Evolutionary conservation across 495 filamentous ascomycete species (phyloP).

Genomic region (Halenospora varia): DNA sequence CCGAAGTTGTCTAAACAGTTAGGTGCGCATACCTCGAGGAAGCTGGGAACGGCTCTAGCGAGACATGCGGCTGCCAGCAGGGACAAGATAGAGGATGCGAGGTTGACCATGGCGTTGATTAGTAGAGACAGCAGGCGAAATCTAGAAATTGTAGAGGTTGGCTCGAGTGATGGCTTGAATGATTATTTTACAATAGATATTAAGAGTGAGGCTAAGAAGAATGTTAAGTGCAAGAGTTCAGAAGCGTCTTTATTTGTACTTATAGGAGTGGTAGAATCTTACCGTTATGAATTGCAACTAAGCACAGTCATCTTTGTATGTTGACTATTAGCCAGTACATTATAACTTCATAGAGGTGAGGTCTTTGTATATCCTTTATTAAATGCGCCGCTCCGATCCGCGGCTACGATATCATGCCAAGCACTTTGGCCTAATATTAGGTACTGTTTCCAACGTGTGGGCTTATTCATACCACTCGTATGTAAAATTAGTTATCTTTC

Average conservation of each 20-base stretch:
- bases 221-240: neutral
- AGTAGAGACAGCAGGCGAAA: neutral
- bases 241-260: neutral
- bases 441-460: too few species aligned
- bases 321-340: too few species aligned
- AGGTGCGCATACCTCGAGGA: neutral
- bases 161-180: neutral
- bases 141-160: neutral
- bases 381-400: too few species aligned
- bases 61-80: neutral
- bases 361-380: too few species aligned
- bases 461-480: too few species aligned
- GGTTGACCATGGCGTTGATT: neutral
- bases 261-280: too few species aligned
- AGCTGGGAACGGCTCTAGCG: neutral
- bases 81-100: neutral
- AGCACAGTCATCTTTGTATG: too few species aligned
- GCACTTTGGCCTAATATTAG: too few species aligned
- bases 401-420: too few species aligned
- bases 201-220: neutral
- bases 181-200: neutral
- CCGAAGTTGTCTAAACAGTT: neutral
- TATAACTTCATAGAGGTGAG: too few species aligned
- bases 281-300: too few species aligned
- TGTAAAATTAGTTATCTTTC: too few species aligned